phyloP scores from a whole-genome alignment of 805 yeast genomes.

The Saccharomycopsis vini region DNA sequence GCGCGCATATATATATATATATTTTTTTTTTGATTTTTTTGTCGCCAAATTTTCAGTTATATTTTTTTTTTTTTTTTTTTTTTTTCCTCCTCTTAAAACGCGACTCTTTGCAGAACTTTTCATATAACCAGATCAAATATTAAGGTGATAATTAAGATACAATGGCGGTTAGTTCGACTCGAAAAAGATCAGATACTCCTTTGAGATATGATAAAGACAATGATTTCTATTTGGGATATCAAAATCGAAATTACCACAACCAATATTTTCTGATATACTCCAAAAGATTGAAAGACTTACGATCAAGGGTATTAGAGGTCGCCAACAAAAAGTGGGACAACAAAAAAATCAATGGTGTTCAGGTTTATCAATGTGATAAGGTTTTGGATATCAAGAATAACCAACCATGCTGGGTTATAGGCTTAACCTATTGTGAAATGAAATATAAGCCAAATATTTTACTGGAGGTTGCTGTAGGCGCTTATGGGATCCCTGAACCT shows the following conservation, averaged over 20 bases:
- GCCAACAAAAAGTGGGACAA: slow-evolving; percentile 51
- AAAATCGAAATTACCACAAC: slow-evolving; percentile 36
- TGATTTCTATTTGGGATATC: slow-evolving; percentile 23
- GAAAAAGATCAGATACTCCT: slow-evolving; percentile 4
- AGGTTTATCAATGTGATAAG: slow-evolving; percentile 34
- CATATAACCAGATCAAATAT: too few species aligned
- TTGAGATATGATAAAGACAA: slow-evolving; percentile 13
- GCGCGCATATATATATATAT: too few species aligned
- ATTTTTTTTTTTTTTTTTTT: too few species aligned
- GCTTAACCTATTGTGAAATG: slow-evolving; percentile 80
- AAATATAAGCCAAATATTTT: slow-evolving; percentile 78
- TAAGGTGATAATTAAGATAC: too few species aligned
- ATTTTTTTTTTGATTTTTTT: too few species aligned
- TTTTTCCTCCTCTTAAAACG: too few species aligned
- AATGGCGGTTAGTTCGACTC: background rate
- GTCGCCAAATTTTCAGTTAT: too few species aligned
- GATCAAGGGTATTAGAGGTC: slow-evolving; percentile 36
- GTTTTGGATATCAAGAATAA: slow-evolving; percentile 56
- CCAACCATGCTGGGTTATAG: slow-evolving; percentile 71
- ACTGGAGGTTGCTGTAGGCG: slow-evolving; percentile 60
- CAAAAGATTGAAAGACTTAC: slow-evolving; percentile 39
- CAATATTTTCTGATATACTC: slow-evolving; percentile 55
- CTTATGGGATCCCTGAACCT: slow-evolving; percentile 31
- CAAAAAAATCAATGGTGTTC: slow-evolving; percentile 31
- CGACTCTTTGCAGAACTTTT: too few species aligned